Evolutionary conservation across 2,329 filamentous ascomycete genomes (phyloP), one percentile per base, ranked within the genome.

Genomic region (Ophiocordyceps australis): DNA sequence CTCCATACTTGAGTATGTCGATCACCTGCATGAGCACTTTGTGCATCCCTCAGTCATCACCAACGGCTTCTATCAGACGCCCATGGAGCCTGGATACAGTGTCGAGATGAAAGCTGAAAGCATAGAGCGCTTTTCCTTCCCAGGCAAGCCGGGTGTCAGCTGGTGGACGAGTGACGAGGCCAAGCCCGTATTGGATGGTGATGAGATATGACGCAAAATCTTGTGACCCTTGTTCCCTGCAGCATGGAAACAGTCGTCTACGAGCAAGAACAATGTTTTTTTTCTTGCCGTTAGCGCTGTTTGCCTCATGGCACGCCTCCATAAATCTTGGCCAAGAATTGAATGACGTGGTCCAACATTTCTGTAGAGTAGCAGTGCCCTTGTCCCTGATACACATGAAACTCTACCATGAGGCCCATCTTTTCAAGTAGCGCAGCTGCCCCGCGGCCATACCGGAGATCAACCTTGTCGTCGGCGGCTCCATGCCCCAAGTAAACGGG

Each of bases 11-110:
- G 85, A 94, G 59, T 93, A 85, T 50, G 82, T 93, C 14, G 83
- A 93, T 47, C 81, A 92, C 52, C 54, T 93, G 42, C 85, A 93
- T 51, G 83, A 93, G 63, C 83, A 93, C 55, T 93, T 93, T 49
- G 57, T 81, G 43, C 66, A 92, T 49, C 83, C 83, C 1, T 66
- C 72, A 3, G 65, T 74, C 29, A 81, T 93, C 40, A 71, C 74
- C 53, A 74, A 83, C 37, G 85, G 83, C 4, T 89, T 82, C 52
- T 91, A 91, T 54, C 76, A 78, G 37, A 93, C 85, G 1, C 83
- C 85, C 0, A 74, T 57, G 34, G 73, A 82, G 45, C 64, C 83
- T 1, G 83, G 83, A 0, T 93, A 93, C 50, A 85, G 78, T 43
- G 83, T 93, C 3, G 81, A 93, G 67, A 92, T 93, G 82, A 86